Base-by-base conservation (phyloP, 2,329 filamentous ascomycete species). In the Cryoendolithus antarcticus region DNA sequence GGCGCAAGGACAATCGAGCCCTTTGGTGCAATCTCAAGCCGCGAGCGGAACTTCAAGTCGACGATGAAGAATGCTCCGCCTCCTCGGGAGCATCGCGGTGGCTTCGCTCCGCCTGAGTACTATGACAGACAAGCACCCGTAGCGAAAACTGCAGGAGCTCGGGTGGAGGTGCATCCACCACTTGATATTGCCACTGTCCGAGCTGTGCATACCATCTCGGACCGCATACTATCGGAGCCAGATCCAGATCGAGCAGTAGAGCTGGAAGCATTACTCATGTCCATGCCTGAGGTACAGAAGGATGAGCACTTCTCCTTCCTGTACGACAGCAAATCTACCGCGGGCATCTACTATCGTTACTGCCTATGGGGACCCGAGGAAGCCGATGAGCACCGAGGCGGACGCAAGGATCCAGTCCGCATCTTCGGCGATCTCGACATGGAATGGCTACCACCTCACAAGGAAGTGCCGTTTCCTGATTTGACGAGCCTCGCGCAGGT, bases 281-380 rank as follows among this genome's bases (percentile, higher is more conserved):
- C 80, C 36, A 72, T 84, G 11, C 75, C 82, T 0, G 77, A 86
- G 40, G 82, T 96, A 1, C 85, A 93, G 56, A 73, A 71, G 31
- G 84, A 94, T 43, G 84, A 93, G 58, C 86, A 81, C 48, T 96
- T 89, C 78, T 82, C 86, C 0, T 98, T 88, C 83, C 69, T 98
- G 4, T 98, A 85, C 80, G 82, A 96, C 58, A 74, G 86, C 12
- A 74, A 80, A 48, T 88, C 79, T 53, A 69, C 72, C 45, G 86
- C 77, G 19, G 89, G 82, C 10, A 74, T 93, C 10, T 98, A 88
- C 73, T 96, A 96, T 60, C 78, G 91, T 32, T 96, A 86, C 82
- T 77, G 85, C 33, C 56, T 96, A 33, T 95, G 88, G 83, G 79
- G 39, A 9, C 45, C 49, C 4, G 45, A 53, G 10, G 47, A 49